Conservation (phyloP, 2,329 filamentous ascomycete species). For the Fusarium albosuccineum region DNA sequence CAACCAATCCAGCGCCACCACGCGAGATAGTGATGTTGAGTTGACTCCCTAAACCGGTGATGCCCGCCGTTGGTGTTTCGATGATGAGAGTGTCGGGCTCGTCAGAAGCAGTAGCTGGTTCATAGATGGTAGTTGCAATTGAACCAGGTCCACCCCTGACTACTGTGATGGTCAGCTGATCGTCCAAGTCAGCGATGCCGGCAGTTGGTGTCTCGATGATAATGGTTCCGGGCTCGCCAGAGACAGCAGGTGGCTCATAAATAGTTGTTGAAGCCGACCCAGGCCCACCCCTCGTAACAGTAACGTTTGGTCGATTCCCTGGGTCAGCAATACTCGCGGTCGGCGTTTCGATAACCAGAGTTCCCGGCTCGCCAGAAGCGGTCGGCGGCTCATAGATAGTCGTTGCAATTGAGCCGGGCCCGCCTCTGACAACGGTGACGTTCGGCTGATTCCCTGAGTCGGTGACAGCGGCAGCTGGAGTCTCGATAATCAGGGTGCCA, state of each 20-base stretch:
- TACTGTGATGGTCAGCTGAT: background rate
- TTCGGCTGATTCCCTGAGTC: background rate
- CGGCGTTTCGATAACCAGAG: slow-evolving; percentile 15
- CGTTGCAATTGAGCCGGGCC: slow-evolving; percentile 2
- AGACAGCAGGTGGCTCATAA: slow-evolving; percentile 12
- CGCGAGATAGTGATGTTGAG: background rate
- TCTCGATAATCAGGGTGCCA: slow-evolving; percentile 19
- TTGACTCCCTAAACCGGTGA: background rate
- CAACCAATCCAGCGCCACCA: background rate
- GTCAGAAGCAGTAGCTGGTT: background rate
- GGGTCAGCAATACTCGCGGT: background rate
- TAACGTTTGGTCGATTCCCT: background rate
- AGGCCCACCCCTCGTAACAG: background rate
- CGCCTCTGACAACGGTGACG: slow-evolving; percentile 19
- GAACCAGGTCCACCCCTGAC: background rate
- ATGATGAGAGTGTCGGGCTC: background rate
- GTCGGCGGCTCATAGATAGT: slow-evolving; percentile 13
- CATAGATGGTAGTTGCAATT: background rate
- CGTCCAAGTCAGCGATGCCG: background rate
- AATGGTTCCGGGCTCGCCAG: slow-evolving; percentile 12
- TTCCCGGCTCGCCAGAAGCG: slow-evolving; percentile 1
- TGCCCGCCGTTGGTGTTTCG: background rate
- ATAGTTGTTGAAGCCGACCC: slow-evolving; percentile 3
- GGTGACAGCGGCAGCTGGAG: background rate
- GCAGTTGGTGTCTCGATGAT: slow-evolving; percentile 14